Evolutionary conservation across 2,329 filamentous ascomycete genomes (phyloP).

Genomic region (Pseudocercospora pini-densiflorae): DNA sequence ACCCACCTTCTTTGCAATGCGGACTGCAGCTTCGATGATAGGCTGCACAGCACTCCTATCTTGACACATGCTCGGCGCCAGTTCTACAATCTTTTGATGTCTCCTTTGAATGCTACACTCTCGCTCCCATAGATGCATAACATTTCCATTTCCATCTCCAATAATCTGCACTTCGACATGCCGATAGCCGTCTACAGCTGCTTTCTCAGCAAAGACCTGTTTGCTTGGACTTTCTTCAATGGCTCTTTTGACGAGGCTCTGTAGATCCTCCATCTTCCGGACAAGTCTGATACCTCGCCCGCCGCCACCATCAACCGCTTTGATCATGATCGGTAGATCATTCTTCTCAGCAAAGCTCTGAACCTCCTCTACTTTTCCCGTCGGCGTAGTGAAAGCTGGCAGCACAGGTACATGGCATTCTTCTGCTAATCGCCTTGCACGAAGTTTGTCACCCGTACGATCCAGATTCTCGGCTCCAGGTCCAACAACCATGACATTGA

Average conservation of each 20-base stretch:
- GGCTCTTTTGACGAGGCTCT: constrained; percentile 54
- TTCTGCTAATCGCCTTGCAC: constrained; percentile 57
- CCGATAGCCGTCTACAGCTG: constrained; percentile 63
- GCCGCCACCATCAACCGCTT: constrained; percentile 68
- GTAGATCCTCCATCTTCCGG: constrained; percentile 48
- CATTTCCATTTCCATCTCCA: constrained; percentile 58
- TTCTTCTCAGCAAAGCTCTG: constrained; percentile 61
- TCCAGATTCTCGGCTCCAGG: constrained; percentile 62
- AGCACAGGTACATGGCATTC: constrained; percentile 58
- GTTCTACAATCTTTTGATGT: constrained; percentile 66
- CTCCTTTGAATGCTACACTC: constrained; percentile 65
- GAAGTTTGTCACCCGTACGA: constrained; percentile 61
- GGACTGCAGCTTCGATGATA: constrained; percentile 60
- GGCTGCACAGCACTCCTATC: constrained; percentile 53
- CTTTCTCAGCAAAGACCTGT: constrained; percentile 65
- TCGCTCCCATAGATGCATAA: constrained; percentile 63
- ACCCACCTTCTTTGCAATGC: constrained; percentile 54
- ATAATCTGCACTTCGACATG: constrained; percentile 67
- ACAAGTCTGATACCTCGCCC: constrained; percentile 65
- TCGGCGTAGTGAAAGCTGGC: constrained; percentile 53
- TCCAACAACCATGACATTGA: constrained; percentile 56
- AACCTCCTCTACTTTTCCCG: constrained; percentile 49
- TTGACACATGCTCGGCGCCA: constrained; percentile 58
- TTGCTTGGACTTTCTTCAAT: constrained; percentile 63
- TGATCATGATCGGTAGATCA: constrained; percentile 64